Percentiles rank a stretch among this genome's conserved stretches.
These are phyloP conservation scores for Coemansia sp. DNA, from an alignment of 192 early-diverging fungal genomes.

Conservation along the genomic window DNA sequence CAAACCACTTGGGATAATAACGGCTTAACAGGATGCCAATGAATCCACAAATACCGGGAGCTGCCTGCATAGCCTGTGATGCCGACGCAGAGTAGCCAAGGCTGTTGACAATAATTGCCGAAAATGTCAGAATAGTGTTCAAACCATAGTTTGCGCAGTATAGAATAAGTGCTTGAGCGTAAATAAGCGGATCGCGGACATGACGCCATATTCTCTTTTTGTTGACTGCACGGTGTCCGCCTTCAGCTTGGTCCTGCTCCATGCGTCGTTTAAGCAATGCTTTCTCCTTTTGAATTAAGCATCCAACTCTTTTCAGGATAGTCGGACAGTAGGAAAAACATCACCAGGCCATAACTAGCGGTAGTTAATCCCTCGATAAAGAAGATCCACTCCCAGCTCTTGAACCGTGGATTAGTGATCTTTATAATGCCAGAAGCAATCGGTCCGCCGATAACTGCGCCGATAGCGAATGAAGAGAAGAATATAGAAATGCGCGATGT, in stretches of 20 bases:
- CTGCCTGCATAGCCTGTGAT: slow-evolving; percentile 47
- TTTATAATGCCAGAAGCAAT: slow-evolving; percentile 47
- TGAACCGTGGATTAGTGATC: slow-evolving; percentile 32
- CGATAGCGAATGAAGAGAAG: slow-evolving; percentile 43
- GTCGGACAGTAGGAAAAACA: slow-evolving; percentile 38
- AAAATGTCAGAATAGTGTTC: slow-evolving; percentile 49
- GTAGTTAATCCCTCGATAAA: slow-evolving; percentile 46
- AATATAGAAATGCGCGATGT: slow-evolving; percentile 42
- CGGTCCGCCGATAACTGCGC: slow-evolving; percentile 41
- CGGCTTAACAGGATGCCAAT: slow-evolving; percentile 29
- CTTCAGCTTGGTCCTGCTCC: slow-evolving; percentile 32
- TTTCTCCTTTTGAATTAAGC: slow-evolving; percentile 29
- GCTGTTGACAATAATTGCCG: slow-evolving; percentile 42
- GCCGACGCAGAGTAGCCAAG: slow-evolving; percentile 33
- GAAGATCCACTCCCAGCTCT: slow-evolving; percentile 49
- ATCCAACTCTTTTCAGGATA: slow-evolving; percentile 48
- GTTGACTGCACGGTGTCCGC: slow-evolving; percentile 30
- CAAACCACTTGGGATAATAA: slow-evolving; percentile 36
- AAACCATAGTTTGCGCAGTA: slow-evolving; percentile 47
- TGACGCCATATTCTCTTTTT: slow-evolving; percentile 19
- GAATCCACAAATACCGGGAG: slow-evolving; percentile 46
- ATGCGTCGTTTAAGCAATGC: slow-evolving; percentile 27
- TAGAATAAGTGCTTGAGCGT: slow-evolving; percentile 36
- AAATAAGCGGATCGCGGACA: slow-evolving; percentile 32
- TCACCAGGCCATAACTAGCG: slow-evolving; percentile 30